Conservation (phyloP, 208 protist genomes). For the Leishmania tropica region DNA sequence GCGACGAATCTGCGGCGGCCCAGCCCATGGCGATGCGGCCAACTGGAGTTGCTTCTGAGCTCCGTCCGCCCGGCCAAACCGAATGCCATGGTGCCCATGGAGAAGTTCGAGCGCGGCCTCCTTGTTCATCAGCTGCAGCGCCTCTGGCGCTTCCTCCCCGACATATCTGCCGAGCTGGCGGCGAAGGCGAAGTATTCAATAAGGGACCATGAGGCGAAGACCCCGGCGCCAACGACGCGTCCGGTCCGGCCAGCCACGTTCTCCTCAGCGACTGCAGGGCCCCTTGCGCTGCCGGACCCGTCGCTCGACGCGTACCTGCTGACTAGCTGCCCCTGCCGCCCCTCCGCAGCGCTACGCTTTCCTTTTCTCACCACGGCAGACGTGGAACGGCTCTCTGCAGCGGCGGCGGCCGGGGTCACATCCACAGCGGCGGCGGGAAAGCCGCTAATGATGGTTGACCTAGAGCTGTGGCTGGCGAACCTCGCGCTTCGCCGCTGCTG, state of each 20-base stretch:
- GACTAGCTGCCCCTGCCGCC: conserved; percentile 17
- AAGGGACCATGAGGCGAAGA: neutral
- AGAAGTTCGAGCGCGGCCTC: conserved; percentile 49
- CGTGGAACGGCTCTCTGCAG: conserved; percentile 19
- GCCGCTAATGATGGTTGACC: neutral
- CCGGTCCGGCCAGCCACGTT: neutral
- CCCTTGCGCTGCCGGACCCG: conserved; percentile 9
- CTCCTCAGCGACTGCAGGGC: neutral
- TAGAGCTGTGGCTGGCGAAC: conserved; percentile 28
- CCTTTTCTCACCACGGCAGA: conserved; percentile 32
- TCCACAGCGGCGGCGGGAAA: neutral
- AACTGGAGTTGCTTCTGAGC: conserved; percentile 52
- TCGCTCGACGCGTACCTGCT: conserved; percentile 32
- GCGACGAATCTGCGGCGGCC: neutral
- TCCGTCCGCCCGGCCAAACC: conserved; percentile 36
- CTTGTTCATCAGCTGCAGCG: conserved; percentile 47
- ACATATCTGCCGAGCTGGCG: conserved; percentile 15
- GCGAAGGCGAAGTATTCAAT: conserved; percentile 12
- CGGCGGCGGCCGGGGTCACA: neutral
- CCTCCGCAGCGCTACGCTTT: neutral
- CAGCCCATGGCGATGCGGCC: conserved; percentile 25
- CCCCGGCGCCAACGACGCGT: neutral
- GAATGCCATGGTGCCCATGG: conserved; percentile 13
- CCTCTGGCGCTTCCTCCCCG: conserved; percentile 46
- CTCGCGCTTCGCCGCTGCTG: conserved; percentile 37